Base-by-base conservation (phyloP, 768 basidiomycete species). In the Cystofilobasidium bisporidii region DNA sequence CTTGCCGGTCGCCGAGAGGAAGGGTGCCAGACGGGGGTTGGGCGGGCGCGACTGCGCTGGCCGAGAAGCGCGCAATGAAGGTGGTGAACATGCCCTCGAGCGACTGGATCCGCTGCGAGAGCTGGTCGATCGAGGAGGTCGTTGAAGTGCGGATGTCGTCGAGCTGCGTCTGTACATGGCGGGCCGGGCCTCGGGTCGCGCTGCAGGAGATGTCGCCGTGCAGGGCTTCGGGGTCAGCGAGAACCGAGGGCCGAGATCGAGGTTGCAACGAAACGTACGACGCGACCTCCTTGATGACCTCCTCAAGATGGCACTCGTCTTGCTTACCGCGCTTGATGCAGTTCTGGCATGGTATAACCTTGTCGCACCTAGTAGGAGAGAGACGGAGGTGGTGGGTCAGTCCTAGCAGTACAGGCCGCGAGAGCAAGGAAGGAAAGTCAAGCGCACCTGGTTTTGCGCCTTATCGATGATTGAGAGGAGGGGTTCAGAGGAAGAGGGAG, bases 281-380 rank as follows among this genome's bases (percentile, higher is more conserved):
- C 18, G 63, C 36, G 18, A 41, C 32, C 22, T 69, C 68, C 57
- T 64, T 69, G 47, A 69, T 56, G 33, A 62, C 63, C 41, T 64
- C 58, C 50, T 69, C 68, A 15, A 69, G 57, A 43, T 53, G 63
- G 28, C 63, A 69, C 14, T 64, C 68, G 12, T 32, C 22, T 18
- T 36, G 28, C 48, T 64, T 69, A 14, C 68, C 68, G 32, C 68
- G 45, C 43, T 69, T 64, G 24, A 53, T 53, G 36, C 68, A 59
- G 38, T 53, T 40, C 10, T 3, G 20, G 17, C 36, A 64, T 9
- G 67, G 61, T 2, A 67, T 67, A 4, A 33, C 40, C 55, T 65
- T 65, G 50, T 55, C 38, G 28, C 64, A 65, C 45, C 64, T 56
- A 17, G 1, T 20, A 5, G 32, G 30, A 15, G 36, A 61, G 2